Evolutionary conservation across 306 rosid genomes (phyloP), one percentile per base, ranked within the genome.

Genomic region (Vigna reflexopilosa): DNA sequence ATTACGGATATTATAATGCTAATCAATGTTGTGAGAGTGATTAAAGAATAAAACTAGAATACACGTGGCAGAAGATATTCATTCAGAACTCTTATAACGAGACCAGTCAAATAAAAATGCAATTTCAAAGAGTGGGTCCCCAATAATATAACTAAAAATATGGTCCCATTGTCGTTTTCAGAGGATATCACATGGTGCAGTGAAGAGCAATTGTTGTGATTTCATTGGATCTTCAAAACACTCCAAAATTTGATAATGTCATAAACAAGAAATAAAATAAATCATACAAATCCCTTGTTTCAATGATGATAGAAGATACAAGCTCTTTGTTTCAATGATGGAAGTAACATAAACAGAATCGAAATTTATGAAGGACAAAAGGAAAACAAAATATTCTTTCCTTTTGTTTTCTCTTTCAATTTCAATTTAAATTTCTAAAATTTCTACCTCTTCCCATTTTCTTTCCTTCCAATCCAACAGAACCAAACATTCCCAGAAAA

Each of bases 171-270:
- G 65, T 68, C 4, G n/a, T 28, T 50, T 6, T 20, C 15, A 44
- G 20, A 64, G 9, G 5, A 50, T 74, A 56, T 30, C 79, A 83
- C 75, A 70, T 54, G 50, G 58, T 26, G 19, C 11, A 24, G 15
- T 16, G 67, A 42, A 11, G 34, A 26, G 2, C 12, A 51, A 40
- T 24, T 40, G 64, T 45, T 22, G 5, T 70, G 47, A 61, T 49
- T 48, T 19, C 13, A 9, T 50, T 70, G 22, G 42, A 24, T 44
- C 32, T 51, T 30, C 36, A 65, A 63, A 54, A 54, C 48, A 66
- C 50, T 52, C 49, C 38, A 55, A 24, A 56, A 64, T 48, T 7
- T 7, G 0, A 44, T 38, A 69, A 34, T 61, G 15, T 56, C 17
- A 45, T 19, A 10, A 38, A 32, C 38, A 38, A 40, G 0, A 34